These are phyloP conservation scores for Pyronema domesticum DNA, from an alignment of 495 filamentous ascomycete species.

Conservation along the genomic window DNA sequence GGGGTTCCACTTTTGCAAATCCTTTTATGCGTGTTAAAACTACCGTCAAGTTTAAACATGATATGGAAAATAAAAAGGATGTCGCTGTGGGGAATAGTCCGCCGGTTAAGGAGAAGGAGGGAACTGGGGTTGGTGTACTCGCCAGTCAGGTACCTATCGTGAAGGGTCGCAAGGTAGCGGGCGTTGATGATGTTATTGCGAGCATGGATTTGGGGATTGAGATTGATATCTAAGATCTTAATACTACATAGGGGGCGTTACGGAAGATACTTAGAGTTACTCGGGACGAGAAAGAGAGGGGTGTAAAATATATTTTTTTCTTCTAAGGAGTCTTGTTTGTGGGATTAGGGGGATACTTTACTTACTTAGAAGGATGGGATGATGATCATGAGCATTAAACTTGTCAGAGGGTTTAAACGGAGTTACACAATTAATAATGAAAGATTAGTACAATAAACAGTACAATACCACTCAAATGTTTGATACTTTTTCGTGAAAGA, in stretches of 20 bases:
- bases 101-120: conserved; percentile 4
- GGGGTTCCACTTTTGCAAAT: conserved; percentile 25
- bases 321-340: conserved; percentile 7
- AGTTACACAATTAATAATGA: no score
- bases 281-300: no score
- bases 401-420: no score
- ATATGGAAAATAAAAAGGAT: conserved; percentile 2
- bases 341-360: background rate
- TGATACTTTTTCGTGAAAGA: no score
- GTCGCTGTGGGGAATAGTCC: background rate
- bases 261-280: no score
- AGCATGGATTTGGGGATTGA: conserved; percentile 68
- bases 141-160: conserved; percentile 9
- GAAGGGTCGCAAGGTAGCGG: conserved; percentile 8
- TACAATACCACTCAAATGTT: no score
- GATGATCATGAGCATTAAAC: no score
- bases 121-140: conserved; percentile 3
- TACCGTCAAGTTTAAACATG: conserved; percentile 13
- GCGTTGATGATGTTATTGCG: conserved; percentile 68
- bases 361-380: no score
- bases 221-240: background rate
- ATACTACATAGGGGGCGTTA: background rate
- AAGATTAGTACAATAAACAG: no score
- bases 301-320: no score
- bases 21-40: conserved; percentile 39